Percentiles rank a stretch among this genome's conserved stretches.
These are phyloP conservation scores for Abortiporus biennis DNA, from an alignment of 1,284 basidiomycete species.

Conservation along the genomic window DNA sequence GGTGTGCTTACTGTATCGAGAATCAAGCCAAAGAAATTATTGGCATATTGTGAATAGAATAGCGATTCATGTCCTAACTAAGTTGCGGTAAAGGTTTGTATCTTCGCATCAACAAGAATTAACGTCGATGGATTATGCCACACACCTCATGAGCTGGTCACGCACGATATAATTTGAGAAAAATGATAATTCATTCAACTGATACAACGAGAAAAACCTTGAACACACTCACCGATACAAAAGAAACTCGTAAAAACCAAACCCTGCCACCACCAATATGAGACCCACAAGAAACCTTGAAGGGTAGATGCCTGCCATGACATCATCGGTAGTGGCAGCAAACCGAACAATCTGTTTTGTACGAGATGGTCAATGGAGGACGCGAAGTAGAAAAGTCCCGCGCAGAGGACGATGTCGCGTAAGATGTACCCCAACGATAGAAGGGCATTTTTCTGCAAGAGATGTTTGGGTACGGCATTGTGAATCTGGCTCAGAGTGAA, in stretches of 20 bases:
- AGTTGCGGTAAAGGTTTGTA: not conserved
- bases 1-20: constrained; percentile 36
- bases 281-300: constrained; percentile 29
- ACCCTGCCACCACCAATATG: constrained; percentile 46
- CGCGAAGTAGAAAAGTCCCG: constrained; percentile 32
- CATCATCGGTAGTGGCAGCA: constrained; percentile 14
- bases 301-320: constrained; percentile 17
- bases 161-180: not conserved
- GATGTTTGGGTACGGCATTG: constrained; percentile 39
- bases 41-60: constrained; percentile 27
- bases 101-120: constrained; percentile 16
- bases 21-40: constrained; percentile 30
- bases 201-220: not conserved
- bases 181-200: not conserved
- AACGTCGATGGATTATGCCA: constrained; percentile 4
- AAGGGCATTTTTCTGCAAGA: constrained; percentile 43
- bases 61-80: constrained; percentile 35
- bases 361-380: constrained; percentile 29
- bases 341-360: constrained; percentile 16
- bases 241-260: constrained; percentile 43
- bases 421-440: constrained; percentile 29
- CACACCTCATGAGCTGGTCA: constrained; percentile 28
- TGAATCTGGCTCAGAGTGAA: constrained; percentile 40
- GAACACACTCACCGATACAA: constrained; percentile 35
- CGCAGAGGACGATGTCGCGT: constrained; percentile 36